Base-by-base conservation (phyloP, 352 stramenopile species). In the Elongisporangium prolatum region DNA sequence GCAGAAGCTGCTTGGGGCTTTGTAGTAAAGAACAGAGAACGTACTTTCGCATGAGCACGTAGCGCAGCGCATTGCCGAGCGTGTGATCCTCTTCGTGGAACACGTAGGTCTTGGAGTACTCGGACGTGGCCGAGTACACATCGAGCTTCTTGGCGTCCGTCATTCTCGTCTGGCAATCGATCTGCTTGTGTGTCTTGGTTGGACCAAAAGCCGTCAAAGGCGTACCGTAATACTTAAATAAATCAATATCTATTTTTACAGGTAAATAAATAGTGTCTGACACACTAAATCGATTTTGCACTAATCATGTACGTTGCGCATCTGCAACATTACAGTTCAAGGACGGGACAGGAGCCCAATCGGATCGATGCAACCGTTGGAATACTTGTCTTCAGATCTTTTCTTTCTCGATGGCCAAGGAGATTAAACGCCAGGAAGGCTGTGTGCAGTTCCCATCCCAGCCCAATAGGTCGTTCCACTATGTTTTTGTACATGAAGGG, bases 41-140 rank as follows among this genome's bases (percentile, higher is more conserved):
- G 48, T 75, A 93, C 84, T 92, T 91, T 63, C 88, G 75, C 87
- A 97, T 97, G 44, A 97, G 64, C 28, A 97, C 88, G 68, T 97
- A 90, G n/a, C 91, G 85, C 63, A 97, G 62, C 21, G 88, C 77
- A 56, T 97, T 97, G 67, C 89, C 89, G 18, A 97, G 69, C 55
- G 89, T 97, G 74, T 97, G 89, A 64, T 97, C 89, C 58, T 95
- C 86, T 14, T 94, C 83, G 58, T 93, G 82, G 67, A 95, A 90
- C 18, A 89, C 84, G 66, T 92, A 94, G 14, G 86, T 95, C 79
- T 93, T 91, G 54, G 82, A 90, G 68, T 85, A 89, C 54, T 91
- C 77, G 52, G 71, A 86, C 54, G 83, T 86, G 64, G 81, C 83
- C 28, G 74, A 80, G 72, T 92, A 79, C 64, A 95, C 83, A 55